A percentile compares a stretch with the other conserved stretches of the same genome.
Evolutionary conservation across 805 yeast genomes (phyloP).

Genomic region (Kodamaea sagamina): DNA sequence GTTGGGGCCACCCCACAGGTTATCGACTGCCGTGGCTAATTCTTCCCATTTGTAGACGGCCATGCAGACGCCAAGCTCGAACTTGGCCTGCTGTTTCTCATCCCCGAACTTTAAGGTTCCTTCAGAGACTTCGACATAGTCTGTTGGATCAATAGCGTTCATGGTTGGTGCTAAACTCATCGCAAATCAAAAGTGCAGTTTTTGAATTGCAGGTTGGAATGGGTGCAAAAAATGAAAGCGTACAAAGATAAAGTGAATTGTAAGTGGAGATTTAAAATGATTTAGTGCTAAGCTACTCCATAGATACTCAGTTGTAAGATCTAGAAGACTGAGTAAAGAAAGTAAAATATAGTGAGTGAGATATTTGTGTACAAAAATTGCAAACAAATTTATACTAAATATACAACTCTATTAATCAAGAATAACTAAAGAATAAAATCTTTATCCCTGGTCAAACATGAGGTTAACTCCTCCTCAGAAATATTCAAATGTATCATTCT

Average conservation of each 20-base stretch:
- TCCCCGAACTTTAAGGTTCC: slow-evolving; percentile 51
- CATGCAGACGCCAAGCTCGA: slow-evolving; percentile 93
- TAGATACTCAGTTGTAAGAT: too few relatives aligned
- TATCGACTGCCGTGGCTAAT: slow-evolving; percentile 82
- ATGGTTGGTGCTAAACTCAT: slow-evolving; percentile 16
- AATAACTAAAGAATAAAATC: slow-evolving; percentile 9
- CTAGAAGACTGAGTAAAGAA: too few relatives aligned
- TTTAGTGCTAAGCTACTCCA: too few relatives aligned
- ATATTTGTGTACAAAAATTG: too few relatives aligned
- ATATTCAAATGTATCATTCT: slow-evolving; percentile 64
- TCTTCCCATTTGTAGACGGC: slow-evolving; percentile 90
- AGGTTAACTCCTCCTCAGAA: slow-evolving; percentile 67
- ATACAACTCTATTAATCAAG: too few relatives aligned
- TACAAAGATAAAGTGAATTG: too few relatives aligned
- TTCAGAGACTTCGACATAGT: slow-evolving; percentile 54
- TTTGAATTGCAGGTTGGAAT: slow-evolving; percentile 3
- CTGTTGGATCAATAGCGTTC: slow-evolving; percentile 46
- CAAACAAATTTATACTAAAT: too few relatives aligned
- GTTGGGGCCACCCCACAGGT: slow-evolving; percentile 94
- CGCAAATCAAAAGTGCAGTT: neutral
- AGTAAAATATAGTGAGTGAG: too few relatives aligned
- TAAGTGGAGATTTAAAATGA: too few relatives aligned
- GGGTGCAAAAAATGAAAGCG: too few relatives aligned
- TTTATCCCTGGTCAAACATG: slow-evolving; percentile 23
- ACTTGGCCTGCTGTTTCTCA: slow-evolving; percentile 74